Conservation (phyloP, 2,329 filamentous ascomycete species). For the Apiospora pterosperma region DNA sequence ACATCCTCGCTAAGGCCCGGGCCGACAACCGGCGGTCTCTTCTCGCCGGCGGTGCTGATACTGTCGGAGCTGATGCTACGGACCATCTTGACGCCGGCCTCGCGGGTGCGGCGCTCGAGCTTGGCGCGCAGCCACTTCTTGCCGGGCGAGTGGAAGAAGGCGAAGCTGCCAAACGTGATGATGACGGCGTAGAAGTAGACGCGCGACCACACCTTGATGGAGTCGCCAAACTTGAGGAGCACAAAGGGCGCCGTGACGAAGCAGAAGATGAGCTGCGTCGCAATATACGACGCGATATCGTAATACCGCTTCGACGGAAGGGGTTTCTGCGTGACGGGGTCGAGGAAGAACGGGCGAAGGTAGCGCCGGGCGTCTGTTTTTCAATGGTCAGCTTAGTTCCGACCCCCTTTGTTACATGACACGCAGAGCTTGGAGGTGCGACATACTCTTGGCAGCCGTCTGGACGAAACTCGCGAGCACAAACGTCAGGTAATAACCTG, state of each 20-base stretch:
- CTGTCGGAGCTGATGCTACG: conserved; percentile 57
- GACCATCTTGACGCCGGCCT: conserved; percentile 41
- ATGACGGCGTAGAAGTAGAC: conserved; percentile 86
- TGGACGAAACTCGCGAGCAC: conserved; percentile 88
- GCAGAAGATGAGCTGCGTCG: conserved; percentile 78
- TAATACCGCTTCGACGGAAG: conserved; percentile 79
- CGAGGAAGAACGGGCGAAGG: conserved; percentile 88
- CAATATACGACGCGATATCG: conserved; percentile 70
- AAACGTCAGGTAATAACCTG: conserved; percentile 92
- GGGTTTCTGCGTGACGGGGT: conserved; percentile 67
- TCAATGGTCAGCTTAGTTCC: conserved; percentile 6
- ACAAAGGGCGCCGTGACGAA: conserved; percentile 86
- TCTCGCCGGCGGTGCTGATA: conserved; percentile 17
- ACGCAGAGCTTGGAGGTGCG: neutral
- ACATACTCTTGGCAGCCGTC: conserved; percentile 88
- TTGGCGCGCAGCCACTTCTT: conserved; percentile 57
- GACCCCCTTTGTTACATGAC: conserved; percentile 2
- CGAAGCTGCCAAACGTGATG: conserved; percentile 61
- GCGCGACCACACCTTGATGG: conserved; percentile 72
- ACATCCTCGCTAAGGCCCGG: conserved; percentile 79
- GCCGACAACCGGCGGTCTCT: conserved; percentile 50
- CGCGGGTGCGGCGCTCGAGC: conserved; percentile 55
- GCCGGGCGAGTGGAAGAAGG: conserved; percentile 76
- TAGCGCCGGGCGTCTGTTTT: conserved; percentile 77
- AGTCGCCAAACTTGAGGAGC: conserved; percentile 69